Percentiles rank a stretch among this genome's conserved stretches.
phyloP scores from a whole-genome alignment of 1,284 basidiomycete genomes.

The Ceratorhiza oryzae-sativae region DNA sequence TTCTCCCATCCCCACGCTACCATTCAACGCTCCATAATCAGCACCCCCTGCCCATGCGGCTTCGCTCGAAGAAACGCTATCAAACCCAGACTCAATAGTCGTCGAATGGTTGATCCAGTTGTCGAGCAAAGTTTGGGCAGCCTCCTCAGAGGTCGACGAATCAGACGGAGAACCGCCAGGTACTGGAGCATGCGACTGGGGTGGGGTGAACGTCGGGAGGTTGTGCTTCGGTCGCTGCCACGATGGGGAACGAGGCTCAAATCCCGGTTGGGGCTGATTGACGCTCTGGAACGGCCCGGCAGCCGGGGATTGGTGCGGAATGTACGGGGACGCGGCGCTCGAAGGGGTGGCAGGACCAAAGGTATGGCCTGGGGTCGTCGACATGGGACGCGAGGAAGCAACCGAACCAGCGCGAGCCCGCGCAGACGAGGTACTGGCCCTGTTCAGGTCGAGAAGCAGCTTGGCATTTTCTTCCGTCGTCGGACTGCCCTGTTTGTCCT shows the following conservation, averaged over 20 bases:
- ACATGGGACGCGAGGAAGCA: slow-evolving; percentile 37
- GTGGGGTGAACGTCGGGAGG: slow-evolving; percentile 33
- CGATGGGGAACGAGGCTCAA: slow-evolving; percentile 13
- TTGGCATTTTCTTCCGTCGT: slow-evolving; percentile 40
- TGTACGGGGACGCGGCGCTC: slow-evolving; percentile 36
- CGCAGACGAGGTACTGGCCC: slow-evolving; percentile 3
- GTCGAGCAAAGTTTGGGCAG: slow-evolving; percentile 76
- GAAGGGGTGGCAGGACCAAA: slow-evolving; percentile 32
- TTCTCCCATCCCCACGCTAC: slow-evolving; percentile 29
- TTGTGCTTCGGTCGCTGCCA: slow-evolving; percentile 22
- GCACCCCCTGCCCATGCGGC: slow-evolving; percentile 38
- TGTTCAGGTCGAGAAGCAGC: slow-evolving; percentile 32
- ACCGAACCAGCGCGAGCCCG: slow-evolving; percentile 27
- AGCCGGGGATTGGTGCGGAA: slow-evolving; percentile 32
- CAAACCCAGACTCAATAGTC: slow-evolving; percentile 31
- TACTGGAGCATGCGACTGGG: slow-evolving; percentile 31
- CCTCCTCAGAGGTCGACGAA: slow-evolving; percentile 55
- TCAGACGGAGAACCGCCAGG: slow-evolving; percentile 19
- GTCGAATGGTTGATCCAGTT: slow-evolving; percentile 70
- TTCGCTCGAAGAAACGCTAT: slow-evolving; percentile 25
- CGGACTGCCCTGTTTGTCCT: slow-evolving; percentile 37
- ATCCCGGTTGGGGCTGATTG: slow-evolving; percentile 15
- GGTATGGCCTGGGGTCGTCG: slow-evolving; percentile 26
- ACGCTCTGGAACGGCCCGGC: slow-evolving; percentile 17
- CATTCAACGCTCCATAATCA: slow-evolving; percentile 35